Evolutionary conservation across 768 basidiomycete genomes (phyloP).

Genomic region (Suillus brevipes): DNA sequence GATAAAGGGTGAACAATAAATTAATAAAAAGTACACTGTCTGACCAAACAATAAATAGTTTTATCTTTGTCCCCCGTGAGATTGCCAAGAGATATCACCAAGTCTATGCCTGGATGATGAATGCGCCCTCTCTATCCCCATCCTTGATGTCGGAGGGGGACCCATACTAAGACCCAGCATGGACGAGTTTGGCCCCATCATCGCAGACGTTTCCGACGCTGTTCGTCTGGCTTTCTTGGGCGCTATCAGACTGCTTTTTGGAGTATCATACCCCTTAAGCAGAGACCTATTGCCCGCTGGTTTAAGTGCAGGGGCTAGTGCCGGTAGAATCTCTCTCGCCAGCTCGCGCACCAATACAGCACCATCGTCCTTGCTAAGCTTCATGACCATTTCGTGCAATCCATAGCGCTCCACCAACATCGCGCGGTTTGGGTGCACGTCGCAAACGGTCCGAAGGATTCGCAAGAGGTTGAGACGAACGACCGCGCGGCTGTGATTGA

Average conservation of each 20-base stretch:
- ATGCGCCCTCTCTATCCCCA: constrained; percentile 37
- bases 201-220: constrained; percentile 64
- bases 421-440: constrained; percentile 83
- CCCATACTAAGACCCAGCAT: constrained; percentile 17
- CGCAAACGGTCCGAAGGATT: constrained; percentile 82
- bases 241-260: constrained; percentile 47
- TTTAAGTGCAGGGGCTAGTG: constrained; percentile 69
- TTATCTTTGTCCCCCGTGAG: constrained; percentile 25
- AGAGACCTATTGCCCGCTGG: constrained; percentile 41
- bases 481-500: constrained; percentile 74
- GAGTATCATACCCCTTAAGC: constrained; percentile 36
- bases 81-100: constrained; percentile 65
- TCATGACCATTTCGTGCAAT: constrained; percentile 75
- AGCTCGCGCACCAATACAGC: constrained; percentile 90
- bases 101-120: constrained; percentile 51
- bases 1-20: constrained; percentile 21
- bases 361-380: constrained; percentile 80
- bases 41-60: constrained; percentile 1
- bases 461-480: constrained; percentile 89
- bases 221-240: constrained; percentile 67
- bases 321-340: constrained; percentile 81
- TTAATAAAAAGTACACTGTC: constrained; percentile 10
- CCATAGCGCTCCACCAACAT: constrained; percentile 83
- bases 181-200: constrained; percentile 23
- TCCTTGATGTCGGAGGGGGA: constrained; percentile 22